phyloP scores from a whole-genome alignment of 306 rosid genomes.

The Arachis stenosperma region DNA sequence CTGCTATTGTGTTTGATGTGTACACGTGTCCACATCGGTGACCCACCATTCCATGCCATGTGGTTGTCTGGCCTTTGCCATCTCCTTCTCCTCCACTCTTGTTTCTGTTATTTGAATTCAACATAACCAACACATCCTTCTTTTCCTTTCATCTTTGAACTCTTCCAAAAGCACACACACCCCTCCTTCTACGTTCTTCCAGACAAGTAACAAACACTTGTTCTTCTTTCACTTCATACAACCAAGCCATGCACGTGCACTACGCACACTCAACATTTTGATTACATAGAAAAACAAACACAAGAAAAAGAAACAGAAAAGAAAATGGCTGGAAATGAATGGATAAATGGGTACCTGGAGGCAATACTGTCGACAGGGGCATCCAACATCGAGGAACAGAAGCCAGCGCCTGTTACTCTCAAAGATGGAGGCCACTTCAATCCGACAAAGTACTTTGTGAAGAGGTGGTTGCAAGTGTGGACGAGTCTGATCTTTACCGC shows the following conservation, averaged over 20 bases:
- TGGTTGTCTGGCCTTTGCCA: constrained; percentile 40
- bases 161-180: constrained; percentile 6
- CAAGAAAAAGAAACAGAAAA: background rate
- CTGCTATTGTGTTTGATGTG: background rate
- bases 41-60: constrained; percentile 47
- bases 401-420: constrained; percentile 55
- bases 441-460: constrained; percentile 89
- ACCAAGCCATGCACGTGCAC: background rate
- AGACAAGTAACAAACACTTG: background rate
- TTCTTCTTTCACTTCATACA: background rate
- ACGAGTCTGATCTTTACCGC: constrained; percentile 84
- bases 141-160: constrained; percentile 24
- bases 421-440: constrained; percentile 73
- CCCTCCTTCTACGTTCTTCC: constrained; percentile 14
- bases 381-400: constrained; percentile 74
- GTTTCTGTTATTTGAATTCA: background rate
- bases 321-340: constrained; percentile 91
- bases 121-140: background rate
- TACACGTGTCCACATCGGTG: constrained; percentile 55
- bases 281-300: background rate
- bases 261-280: background rate
- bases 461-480: constrained; percentile 89
- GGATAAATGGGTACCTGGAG: constrained; percentile 93
- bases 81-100: constrained; percentile 34
- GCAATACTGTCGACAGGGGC: constrained; percentile 85